phyloP scores from a whole-genome alignment of 2,329 filamentous ascomycete species.

The Lachnellula cervina region DNA sequence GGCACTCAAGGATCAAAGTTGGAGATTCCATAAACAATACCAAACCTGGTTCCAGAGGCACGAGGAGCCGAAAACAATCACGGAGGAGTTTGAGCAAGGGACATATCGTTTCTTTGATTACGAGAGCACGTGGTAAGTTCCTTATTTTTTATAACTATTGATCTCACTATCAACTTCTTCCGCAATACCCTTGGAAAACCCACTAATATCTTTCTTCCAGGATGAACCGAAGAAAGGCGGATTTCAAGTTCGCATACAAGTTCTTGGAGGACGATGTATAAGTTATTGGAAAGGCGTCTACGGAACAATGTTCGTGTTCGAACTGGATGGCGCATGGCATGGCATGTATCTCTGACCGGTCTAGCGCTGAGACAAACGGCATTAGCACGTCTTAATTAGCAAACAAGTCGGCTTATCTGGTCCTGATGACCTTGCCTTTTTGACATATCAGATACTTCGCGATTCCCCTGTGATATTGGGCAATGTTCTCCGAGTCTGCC shows the following conservation, averaged over 20 bases:
- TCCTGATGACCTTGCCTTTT: slow-evolving; percentile 14
- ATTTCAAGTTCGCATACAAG: slow-evolving; percentile 98
- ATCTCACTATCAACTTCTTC: slow-evolving; percentile 7
- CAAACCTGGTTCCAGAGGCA: slow-evolving; percentile 99
- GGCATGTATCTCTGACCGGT: slow-evolving; percentile 54
- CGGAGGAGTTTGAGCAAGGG: slow-evolving; percentile 96
- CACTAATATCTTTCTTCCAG: slow-evolving; percentile 41
- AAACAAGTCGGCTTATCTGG: slow-evolving; percentile 25
- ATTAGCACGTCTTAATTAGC: slow-evolving; percentile 26
- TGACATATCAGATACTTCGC: neutral
- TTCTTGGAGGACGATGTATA: slow-evolving; percentile 91
- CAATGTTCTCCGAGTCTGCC: neutral
- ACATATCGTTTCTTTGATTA: slow-evolving; percentile 99
- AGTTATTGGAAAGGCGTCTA: slow-evolving; percentile 54
- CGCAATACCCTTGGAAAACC: neutral
- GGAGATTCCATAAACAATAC: slow-evolving; percentile 99
- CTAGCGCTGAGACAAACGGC: slow-evolving; percentile 37
- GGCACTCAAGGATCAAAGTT: slow-evolving; percentile 96
- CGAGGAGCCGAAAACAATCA: slow-evolving; percentile 97
- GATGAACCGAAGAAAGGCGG: slow-evolving; percentile 98
- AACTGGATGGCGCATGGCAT: slow-evolving; percentile 57
- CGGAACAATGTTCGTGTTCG: slow-evolving; percentile 63
- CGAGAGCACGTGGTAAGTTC: slow-evolving; percentile 89
- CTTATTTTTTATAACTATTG: neutral
- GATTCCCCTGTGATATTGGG: slow-evolving; percentile 1